A percentile compares a stretch with the other conserved stretches of the same genome.
Conservation (phyloP, 1,284 basidiomycete genomes). For the Porogramme epimiltina region DNA sequence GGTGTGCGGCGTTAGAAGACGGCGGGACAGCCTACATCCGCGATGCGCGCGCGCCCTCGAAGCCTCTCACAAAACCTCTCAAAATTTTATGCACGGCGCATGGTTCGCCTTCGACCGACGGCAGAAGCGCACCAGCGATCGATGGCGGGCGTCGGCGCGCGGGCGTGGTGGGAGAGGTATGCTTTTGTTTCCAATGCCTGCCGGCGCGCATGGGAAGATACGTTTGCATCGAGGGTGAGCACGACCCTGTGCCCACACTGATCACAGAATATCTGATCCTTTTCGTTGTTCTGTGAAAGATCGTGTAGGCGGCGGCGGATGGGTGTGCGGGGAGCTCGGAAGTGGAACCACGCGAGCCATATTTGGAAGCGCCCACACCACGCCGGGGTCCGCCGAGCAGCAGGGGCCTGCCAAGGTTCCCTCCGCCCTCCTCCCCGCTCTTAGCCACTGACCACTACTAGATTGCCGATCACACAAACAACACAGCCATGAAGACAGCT, state of each 20-base stretch:
- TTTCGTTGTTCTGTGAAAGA: no score
- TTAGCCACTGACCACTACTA: no score
- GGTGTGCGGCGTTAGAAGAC: neutral
- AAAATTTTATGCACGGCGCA: no score
- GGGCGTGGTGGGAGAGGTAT: no score
- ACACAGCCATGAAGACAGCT: no score
- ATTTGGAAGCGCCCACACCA: neutral
- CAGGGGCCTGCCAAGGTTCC: neutral
- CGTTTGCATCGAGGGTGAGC: neutral
- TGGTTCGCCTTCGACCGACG: no score
- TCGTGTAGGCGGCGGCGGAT: neutral
- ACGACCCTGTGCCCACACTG: neutral
- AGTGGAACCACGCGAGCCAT: neutral
- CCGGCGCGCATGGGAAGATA: neutral
- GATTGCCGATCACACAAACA: no score
- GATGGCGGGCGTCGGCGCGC: no score
- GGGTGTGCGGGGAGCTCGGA: neutral
- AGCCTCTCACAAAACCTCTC: neutral
- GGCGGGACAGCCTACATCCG: neutral
- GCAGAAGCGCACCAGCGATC: no score
- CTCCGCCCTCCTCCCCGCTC: no score
- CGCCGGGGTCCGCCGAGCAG: neutral
- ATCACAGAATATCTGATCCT: no score
- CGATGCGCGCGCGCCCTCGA: neutral
- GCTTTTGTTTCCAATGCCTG: neutral